These are phyloP conservation scores for Daldinia sp. DNA, from an alignment of 2,329 filamentous ascomycete species.

Conservation along the genomic window DNA sequence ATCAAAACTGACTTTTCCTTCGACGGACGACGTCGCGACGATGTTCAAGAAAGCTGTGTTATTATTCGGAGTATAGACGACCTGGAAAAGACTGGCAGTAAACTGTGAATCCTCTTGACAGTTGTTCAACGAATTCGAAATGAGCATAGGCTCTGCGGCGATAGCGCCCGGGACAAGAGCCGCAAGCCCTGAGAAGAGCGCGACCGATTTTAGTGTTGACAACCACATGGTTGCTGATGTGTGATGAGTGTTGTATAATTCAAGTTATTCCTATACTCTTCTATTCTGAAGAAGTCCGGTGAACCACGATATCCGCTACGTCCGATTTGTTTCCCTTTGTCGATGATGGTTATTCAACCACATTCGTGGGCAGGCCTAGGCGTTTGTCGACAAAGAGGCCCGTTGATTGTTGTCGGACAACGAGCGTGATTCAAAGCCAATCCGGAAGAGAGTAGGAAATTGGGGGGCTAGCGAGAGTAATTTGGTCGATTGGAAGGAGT, in stretches of 20 bases:
- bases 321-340: constrained; percentile 32
- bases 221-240: constrained; percentile 55
- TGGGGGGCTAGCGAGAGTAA: constrained; percentile 31
- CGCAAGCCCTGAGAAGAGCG: constrained; percentile 56
- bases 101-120: constrained; percentile 88
- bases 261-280: constrained; percentile 5
- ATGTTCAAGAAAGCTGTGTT: constrained; percentile 76
- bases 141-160: constrained; percentile 70
- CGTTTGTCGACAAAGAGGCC: constrained; percentile 30
- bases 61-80: constrained; percentile 80
- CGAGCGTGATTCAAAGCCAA: constrained; percentile 17
- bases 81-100: constrained; percentile 87
- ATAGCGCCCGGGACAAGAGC: constrained; percentile 58
- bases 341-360: constrained; percentile 31
- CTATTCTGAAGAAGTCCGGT: constrained; percentile 19
- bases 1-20: constrained; percentile 82
- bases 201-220: constrained; percentile 54
- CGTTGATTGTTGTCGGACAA: constrained; percentile 12
- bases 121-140: constrained; percentile 83
- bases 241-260: constrained; percentile 25
- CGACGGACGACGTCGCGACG: constrained; percentile 81
- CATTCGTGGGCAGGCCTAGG: constrained; percentile 21
- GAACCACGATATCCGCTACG: constrained; percentile 6
- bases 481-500: background rate
- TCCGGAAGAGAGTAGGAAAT: constrained; percentile 18